Evolutionary conservation across 805 yeast species (phyloP).

Genomic region (Starmera quercuum): DNA sequence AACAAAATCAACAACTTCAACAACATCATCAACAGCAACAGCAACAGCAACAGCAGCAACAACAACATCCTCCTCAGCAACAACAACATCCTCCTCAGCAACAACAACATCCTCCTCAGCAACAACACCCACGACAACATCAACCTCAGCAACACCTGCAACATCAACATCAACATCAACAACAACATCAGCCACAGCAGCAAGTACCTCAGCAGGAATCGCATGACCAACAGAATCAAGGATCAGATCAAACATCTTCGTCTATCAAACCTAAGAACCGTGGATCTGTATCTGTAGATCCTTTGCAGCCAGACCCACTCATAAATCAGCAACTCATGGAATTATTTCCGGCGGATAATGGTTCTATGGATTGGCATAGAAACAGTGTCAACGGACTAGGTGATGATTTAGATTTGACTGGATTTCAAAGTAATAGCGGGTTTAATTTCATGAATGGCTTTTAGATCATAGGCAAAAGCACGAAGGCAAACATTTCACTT

Average conservation of each 20-base stretch:
- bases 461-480: too few species aligned
- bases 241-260: background rate
- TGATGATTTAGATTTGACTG: constrained; percentile 1
- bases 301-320: constrained; percentile 18
- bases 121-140: background rate
- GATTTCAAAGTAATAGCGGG: background rate
- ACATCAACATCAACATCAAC: background rate
- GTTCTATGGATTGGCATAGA: background rate
- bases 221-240: background rate
- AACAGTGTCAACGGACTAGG: background rate
- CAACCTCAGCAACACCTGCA: background rate
- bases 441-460: background rate
- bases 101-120: background rate
- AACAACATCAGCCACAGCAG: background rate
- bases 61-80: constrained; percentile 1
- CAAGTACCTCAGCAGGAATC: background rate
- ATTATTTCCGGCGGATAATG: background rate
- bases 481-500: too few species aligned
- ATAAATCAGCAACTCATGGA: constrained; percentile 14
- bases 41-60: constrained; percentile 2
- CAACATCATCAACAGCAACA: constrained; percentile 1
- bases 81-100: background rate
- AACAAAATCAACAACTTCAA: constrained; percentile 1
- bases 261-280: background rate
- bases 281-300: constrained; percentile 15